Evolutionary conservation across 2,329 filamentous ascomycete genomes (phyloP).

Genomic region (Penicillium sp.): DNA sequence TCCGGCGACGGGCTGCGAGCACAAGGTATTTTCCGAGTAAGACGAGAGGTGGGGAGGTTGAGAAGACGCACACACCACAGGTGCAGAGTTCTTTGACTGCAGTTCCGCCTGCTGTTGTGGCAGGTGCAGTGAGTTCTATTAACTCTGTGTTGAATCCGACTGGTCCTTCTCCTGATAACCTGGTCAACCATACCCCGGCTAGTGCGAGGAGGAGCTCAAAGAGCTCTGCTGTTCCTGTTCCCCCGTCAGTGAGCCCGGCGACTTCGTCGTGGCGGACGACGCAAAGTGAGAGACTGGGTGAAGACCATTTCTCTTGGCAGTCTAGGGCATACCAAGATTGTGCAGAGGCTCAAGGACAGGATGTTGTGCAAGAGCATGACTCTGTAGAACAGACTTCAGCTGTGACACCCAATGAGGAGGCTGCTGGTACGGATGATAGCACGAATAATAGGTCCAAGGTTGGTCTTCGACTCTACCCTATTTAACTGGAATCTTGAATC

Average conservation of each 20-base stretch:
- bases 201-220: background rate
- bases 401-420: background rate
- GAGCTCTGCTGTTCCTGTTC: background rate
- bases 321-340: constrained; percentile 9
- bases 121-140: background rate
- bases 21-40: background rate
- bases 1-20: constrained; percentile 6
- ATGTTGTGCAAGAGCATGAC: background rate
- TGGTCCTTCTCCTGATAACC: background rate
- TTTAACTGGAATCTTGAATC: background rate
- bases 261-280: constrained; percentile 3
- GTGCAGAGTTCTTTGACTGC: background rate
- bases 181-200: background rate
- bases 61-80: background rate
- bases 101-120: no score
- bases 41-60: background rate
- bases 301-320: constrained; percentile 15
- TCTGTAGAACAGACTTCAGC: background rate
- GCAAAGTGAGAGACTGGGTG: constrained; percentile 10
- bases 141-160: constrained; percentile 2
- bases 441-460: background rate
- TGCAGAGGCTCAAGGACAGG: constrained; percentile 5
- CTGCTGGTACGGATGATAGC: background rate
- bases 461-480: background rate
- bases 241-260: background rate